Evolutionary conservation across 1,284 basidiomycete genomes (phyloP), one percentile per base, ranked within the genome.

Genomic region (Violaceomyces palustris): DNA sequence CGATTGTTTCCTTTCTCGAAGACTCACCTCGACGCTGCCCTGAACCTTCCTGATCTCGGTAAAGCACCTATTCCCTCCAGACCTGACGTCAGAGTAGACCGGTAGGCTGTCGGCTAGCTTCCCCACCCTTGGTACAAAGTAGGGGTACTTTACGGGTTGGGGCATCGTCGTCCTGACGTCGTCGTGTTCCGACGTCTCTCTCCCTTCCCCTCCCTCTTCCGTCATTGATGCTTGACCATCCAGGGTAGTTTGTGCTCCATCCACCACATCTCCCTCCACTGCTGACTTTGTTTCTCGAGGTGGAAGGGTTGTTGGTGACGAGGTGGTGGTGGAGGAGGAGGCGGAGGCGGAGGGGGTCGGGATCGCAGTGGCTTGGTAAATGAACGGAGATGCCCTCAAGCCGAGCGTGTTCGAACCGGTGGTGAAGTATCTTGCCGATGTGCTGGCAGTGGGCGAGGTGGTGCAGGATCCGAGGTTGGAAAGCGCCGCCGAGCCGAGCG

Each of bases 41-140:
- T 64, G 55, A 18, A 67, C 51, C 39, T 62, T 61, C 19, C 64
- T 58, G 1, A 67, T 21, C 26, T 57, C 53, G 17, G 64, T 67
- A 21, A 62, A 45, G 31, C 33, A 51, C 15, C 54, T 46, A 0
- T 45, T 56, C 14, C 61, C 58, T 21, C 58, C 59, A 32, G 58
- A 50, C 22, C 61, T 57, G 2, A 56, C 23, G 28, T 64, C 58
- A 10, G 59, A 50, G 43, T 67, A 67, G 19, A 67, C 64, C 19
- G 64, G 64, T n/a, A 61, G 43, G 4, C 35, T 49, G 27, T 45
- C 45, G 28, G 35, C 39, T 5, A 47, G 47, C 32, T 55, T 47
- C 12, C 64, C 64, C 5, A 67, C 61, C 11, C 64, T 57, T 0
- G 59, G 54, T 19, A 67, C 59, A 39, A 57, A 67, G 48, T 67